A percentile compares a stretch with the other conserved stretches of the same genome.
phyloP scores from a whole-genome alignment of 2,329 filamentous ascomycete species.

The Aspergillus flavus region DNA sequence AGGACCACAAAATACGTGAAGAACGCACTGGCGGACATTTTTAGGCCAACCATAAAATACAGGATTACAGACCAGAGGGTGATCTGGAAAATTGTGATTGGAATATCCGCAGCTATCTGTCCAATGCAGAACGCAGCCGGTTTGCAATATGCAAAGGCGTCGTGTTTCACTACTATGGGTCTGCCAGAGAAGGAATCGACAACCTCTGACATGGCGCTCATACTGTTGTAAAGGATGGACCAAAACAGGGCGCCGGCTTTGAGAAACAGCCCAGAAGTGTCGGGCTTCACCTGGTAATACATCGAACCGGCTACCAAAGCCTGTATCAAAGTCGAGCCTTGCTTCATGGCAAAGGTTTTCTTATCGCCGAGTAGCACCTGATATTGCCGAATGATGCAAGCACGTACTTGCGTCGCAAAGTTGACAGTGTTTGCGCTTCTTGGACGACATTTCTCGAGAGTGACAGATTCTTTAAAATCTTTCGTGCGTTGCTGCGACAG shows the following conservation, averaged over 20 bases:
- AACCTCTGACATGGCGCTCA: slow-evolving; percentile 67
- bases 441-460: not conserved
- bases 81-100: slow-evolving; percentile 60
- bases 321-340: slow-evolving; percentile 58
- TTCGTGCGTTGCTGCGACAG: slow-evolving; percentile 53
- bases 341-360: slow-evolving; percentile 64
- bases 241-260: slow-evolving; percentile 67
- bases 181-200: slow-evolving; percentile 62
- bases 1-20: slow-evolving; percentile 62
- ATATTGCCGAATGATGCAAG: slow-evolving; percentile 62
- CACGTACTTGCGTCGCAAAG: slow-evolving; percentile 57
- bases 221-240: slow-evolving; percentile 60
- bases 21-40: slow-evolving; percentile 54
- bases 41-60: slow-evolving; percentile 65
- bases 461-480: slow-evolving; percentile 47
- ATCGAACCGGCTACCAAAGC: slow-evolving; percentile 66
- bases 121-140: slow-evolving; percentile 45
- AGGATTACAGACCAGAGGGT: slow-evolving; percentile 58
- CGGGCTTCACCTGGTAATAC: slow-evolving; percentile 65
- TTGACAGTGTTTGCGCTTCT: slow-evolving; percentile 13
- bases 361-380: slow-evolving; percentile 67
- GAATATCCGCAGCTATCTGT: slow-evolving; percentile 50
- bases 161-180: slow-evolving; percentile 60
- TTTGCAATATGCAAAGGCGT: slow-evolving; percentile 59
- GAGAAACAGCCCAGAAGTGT: slow-evolving; percentile 61